Evolutionary conservation across 768 basidiomycete species (phyloP), one percentile per base, ranked within the genome.

Genomic region (Polyporus arcularius): DNA sequence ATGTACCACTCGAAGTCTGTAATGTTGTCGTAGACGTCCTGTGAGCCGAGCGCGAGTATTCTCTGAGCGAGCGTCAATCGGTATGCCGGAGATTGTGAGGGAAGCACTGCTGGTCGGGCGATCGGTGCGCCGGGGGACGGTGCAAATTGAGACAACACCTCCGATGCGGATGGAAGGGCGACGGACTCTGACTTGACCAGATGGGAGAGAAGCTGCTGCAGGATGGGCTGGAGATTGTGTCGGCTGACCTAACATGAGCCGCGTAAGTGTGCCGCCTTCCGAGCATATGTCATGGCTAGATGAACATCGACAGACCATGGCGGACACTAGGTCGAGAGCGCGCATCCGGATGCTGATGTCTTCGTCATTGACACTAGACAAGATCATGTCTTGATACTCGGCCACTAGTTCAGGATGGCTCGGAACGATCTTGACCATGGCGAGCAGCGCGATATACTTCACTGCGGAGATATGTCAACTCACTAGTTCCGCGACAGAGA

Each of bases 1-100:
- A 98, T 81, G 72, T 94, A 97, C 96, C 97, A 99, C 70, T 98
- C 93, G 70, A 98, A 98, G 75, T 98, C 96, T 47, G 83, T 80
- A 30, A 99, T 82, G 68, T 94, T 90, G 54, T 88, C 87, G 71
- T 96, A 98, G 21, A 88, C 90, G 40, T 86, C 86, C 57, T 85
- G 83, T 2, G 92, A 90, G 58, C 92, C 89, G 67, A 98, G 91
- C n/a, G 80, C 76, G n/a, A 98, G 80, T 62, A 98, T 90, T 16
- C 86, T 82, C 64, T 90, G 86, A 9, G 92, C 82, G 35, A 98
- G 83, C 45, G 87, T 84, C 21, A 94, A 80, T 16, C 97, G 90
- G 70, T 98, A 98, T 2, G 92, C 87, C 0, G 92, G 81, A 0
- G 92, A 90, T 68, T 92, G 86, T 10, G 81, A 82, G 0, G 92